Base-by-base conservation (phyloP, 805 yeast genomes). In the Clavispora carvajalis region DNA sequence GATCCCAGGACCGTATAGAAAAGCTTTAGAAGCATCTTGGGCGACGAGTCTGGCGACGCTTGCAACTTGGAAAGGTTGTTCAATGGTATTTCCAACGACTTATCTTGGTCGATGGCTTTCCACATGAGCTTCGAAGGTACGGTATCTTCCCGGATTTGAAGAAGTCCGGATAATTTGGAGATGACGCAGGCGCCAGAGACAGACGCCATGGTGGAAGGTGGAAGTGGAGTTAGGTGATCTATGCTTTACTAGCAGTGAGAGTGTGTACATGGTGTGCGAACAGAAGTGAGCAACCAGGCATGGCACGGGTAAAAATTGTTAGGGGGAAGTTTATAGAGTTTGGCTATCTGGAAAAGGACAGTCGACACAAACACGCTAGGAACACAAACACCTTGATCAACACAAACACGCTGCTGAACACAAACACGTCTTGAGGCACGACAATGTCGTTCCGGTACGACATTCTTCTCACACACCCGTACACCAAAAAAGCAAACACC, bases 11-110 rank as follows among this genome's bases (percentile, higher is more conserved):
- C 59, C 29, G 68, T 69, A 7, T 77, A 73, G 7, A 78, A 61
- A 13, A 86, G 63, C 51, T 77, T 77, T 36, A 87, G 60, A 64
- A 77, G 74, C 82, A 85, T 77, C 49, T 80, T 81, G 11, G 80
- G 83, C 19, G 80, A 71, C 0, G 76, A 61, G 11, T 81, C 80
- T 5, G 86, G 81, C 0, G 93, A 77, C 1, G 87, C 90, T 55
- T 83, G 85, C 15, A 86, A 59, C 44, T 73, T 63, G n/a, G 50
- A 48, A 34, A 69, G 54, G 23, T 57, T 46, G 42, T 60, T 62
- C 41, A 69, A 54, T 2, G 71, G 71, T 11, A 69, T 60, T 37
- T 56, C 52, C 15, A 69, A 46, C 5, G 54, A 41, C 29, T 58
- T 59, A 40, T 55, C 59, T 43, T 62, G 67, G 48, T 77, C 82